Base-by-base conservation (phyloP, 169 alveolate species). In the Cytauxzoon felis region DNA sequence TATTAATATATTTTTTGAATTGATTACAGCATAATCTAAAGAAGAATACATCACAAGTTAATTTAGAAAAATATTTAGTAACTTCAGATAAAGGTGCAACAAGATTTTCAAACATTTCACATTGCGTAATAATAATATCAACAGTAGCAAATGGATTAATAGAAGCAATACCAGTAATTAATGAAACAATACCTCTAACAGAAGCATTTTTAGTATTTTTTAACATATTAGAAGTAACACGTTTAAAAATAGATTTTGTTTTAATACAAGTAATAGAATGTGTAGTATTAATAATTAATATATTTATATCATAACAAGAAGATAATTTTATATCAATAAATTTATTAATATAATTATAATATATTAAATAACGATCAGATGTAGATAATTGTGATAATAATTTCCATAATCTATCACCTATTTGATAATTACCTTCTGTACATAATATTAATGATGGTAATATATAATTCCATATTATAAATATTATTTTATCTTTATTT, bases 41-140 rank as follows among this genome's bases (percentile, higher is more conserved):
- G 58, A 76, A 40, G 42, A 65, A 76, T 13, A 66, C 56, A 45
- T 76, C 86, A 26, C 65, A 62, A 1, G 81, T 61, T 19, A 62
- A 42, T 18, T 36, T 9, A 23, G 51, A 43, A 33, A 76, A 76
- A 43, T 76, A 76, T 61, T 76, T 76, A 2, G 65, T 58, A 2
- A 58, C 36, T 45, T 76, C 86, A 13, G 72, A 52, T 21, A 76
- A 68, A n/a, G 86, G 80, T 18, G 59, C 33, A 32, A 76, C 54
- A 23, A 76, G 66, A 27, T 76, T 76, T 26, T 64, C 69, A 36
- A 76, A 76, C 75, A 66, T 56, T 47, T 76, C 86, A 16, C 66
- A 64, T 60, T 76, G 86, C 56, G 59, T 43, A 21, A 76, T 47
- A 13, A 64, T 66, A 21, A 60, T 53, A 8, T 38, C 59, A 5